phyloP scores from a whole-genome alignment of 176 grass and related monocot species.

The Carex scoparia region DNA sequence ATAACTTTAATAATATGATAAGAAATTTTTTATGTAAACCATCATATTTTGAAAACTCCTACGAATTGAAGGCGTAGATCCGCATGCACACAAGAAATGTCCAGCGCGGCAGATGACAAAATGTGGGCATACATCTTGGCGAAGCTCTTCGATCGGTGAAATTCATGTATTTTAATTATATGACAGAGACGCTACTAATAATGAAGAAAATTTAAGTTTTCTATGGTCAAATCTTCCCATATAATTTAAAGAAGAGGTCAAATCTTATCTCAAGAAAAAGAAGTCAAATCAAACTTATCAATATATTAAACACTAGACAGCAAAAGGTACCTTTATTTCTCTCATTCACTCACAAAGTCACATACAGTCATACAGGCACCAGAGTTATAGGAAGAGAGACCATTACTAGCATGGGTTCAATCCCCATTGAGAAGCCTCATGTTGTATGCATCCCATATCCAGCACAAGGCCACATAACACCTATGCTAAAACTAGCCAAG shows the following conservation, averaged over 20 bases:
- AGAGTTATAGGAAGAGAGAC: not conserved
- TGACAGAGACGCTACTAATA: not conserved
- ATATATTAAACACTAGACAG: not conserved
- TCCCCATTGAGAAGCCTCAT: slow-evolving; percentile 27
- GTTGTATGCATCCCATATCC: slow-evolving; percentile 44
- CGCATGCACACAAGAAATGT: too few relatives aligned
- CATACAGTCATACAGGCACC: not conserved
- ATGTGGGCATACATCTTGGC: too few relatives aligned
- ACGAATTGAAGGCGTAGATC: too few relatives aligned
- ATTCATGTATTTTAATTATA: too few relatives aligned
- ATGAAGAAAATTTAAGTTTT: not conserved
- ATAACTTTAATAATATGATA: too few relatives aligned
- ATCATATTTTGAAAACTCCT: too few relatives aligned
- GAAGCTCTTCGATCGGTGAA: too few relatives aligned
- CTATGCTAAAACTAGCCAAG: slow-evolving; percentile 62
- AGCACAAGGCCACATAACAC: slow-evolving; percentile 49
- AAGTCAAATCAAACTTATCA: not conserved
- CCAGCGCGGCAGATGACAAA: too few relatives aligned
- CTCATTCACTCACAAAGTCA: not conserved
- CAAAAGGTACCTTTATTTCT: too few relatives aligned
- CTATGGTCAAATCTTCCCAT: not conserved
- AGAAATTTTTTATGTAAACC: too few relatives aligned
- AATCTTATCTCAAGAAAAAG: not conserved
- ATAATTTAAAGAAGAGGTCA: not conserved
- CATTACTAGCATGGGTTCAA: slow-evolving; percentile 22